Conservation (phyloP, 257 asterid genomes). For the Capsicum pubescens region DNA sequence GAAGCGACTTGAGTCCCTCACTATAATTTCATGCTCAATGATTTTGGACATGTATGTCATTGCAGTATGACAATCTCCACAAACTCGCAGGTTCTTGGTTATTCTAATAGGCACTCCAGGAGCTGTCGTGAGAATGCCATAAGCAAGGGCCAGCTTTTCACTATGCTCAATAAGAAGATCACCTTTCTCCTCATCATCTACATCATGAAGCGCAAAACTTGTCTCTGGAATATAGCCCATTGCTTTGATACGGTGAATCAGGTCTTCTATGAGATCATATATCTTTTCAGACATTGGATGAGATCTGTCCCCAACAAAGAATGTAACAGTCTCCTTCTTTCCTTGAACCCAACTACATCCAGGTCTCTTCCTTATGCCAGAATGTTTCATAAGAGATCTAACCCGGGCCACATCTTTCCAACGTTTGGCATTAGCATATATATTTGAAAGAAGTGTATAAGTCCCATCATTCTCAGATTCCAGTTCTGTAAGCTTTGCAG, state of each 20-base stretch:
- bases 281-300: constrained; percentile 77
- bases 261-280: constrained; percentile 59
- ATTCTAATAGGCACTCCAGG: constrained; percentile 87
- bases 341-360: constrained; percentile 98
- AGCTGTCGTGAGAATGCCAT: constrained; percentile 77
- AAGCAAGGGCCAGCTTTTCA: constrained; percentile 92
- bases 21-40: constrained; percentile 70
- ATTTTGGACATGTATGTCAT: constrained; percentile 71
- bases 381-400: constrained; percentile 69
- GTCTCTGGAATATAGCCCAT: constrained; percentile 95
- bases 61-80: constrained; percentile 89
- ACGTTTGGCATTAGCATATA: constrained; percentile 77
- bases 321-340: constrained; percentile 67
- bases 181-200: constrained; percentile 92
- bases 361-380: constrained; percentile 85
- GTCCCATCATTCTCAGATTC: constrained; percentile 84
- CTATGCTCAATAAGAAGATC: constrained; percentile 82
- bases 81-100: constrained; percentile 85
- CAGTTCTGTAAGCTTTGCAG: constrained; percentile 55
- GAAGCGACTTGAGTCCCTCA: constrained; percentile 90
- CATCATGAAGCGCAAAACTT: constrained; percentile 88
- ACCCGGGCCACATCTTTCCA: constrained; percentile 90
- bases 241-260: constrained; percentile 61
- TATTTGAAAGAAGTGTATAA: constrained; percentile 81
- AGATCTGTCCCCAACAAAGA: constrained; percentile 80